Base-by-base conservation (phyloP, 306 rosid species). In the Hippophae tibetana region DNA sequence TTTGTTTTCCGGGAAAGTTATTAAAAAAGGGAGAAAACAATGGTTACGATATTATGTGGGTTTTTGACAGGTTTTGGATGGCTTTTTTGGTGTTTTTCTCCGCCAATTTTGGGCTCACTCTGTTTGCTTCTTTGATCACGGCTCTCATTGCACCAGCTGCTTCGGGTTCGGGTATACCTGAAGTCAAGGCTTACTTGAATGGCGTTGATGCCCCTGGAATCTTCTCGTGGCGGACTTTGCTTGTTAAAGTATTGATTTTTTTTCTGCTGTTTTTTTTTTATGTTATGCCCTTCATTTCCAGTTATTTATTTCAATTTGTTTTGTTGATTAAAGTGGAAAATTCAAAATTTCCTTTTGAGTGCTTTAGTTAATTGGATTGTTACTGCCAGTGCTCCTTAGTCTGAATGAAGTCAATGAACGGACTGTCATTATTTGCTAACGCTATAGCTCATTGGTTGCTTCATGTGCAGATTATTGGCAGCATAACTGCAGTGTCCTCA, bases 161-260 rank as follows among this genome's bases (percentile, higher is more conserved):
- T 3, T 67, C 89, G 0, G 99, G 99, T 25, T 93, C 99, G 9
- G 99, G 97, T 52, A 86, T 88, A 75, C 95, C 97, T 13, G 99
- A 93, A 73, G 97, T 93, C 72, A 93, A 93, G 67, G 99, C 99
- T 13, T 93, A 93, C 66, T 74, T 93, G 51, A 92, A 92, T 58
- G 99, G 99, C 1, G 99, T 92, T 40, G 94, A 92, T 40, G 85
- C 99, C 6, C 99, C 97, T 5, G 95, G 89, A 65, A 84, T 93
- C 38, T 80, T 71, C 62, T 76, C 90, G 7, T 6, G 72, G 2
- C 79, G 49, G 54, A 88, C 97, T 47, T 80, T 93, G 64, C 43
- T 81, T 25, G 89, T 93, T 57, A 93, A 93, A 97, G 97, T 86
- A 58, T 12, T 49, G 53, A 14, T 49, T 13, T 13, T 48, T 7